A percentile compares a stretch with the other conserved stretches of the same genome.
These are phyloP conservation scores for Fusarium bactridioides DNA, from an alignment of 2,329 filamentous ascomycete genomes.

Conservation along the genomic window DNA sequence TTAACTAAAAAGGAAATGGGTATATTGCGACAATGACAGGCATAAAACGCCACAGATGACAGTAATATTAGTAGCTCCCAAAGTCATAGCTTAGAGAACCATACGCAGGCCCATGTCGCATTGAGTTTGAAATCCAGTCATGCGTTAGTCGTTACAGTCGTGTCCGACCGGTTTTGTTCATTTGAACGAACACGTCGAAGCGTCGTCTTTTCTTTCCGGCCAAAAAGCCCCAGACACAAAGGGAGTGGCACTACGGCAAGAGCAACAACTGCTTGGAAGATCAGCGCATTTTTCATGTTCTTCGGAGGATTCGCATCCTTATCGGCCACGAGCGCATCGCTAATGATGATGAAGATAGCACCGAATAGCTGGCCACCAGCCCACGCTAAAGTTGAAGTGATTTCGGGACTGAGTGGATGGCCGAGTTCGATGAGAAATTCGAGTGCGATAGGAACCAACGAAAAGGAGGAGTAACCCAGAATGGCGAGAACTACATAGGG, in stretches of 20 bases:
- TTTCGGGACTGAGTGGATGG: conserved; percentile 85
- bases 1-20: conserved; percentile 25
- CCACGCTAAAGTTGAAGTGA: conserved; percentile 87
- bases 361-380: conserved; percentile 85
- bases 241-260: conserved; percentile 71
- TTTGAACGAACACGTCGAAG: conserved; percentile 61
- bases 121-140: conserved; percentile 1
- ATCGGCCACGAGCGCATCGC: conserved; percentile 74
- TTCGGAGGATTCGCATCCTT: conserved; percentile 63
- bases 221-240: conserved; percentile 74
- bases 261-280: conserved; percentile 81
- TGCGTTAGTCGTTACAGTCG: conserved; percentile 27
- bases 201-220: conserved; percentile 59
- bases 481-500: conserved; percentile 79
- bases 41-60: conserved; percentile 5
- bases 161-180: conserved; percentile 36
- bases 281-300: conserved; percentile 77
- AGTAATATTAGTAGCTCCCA: conserved; percentile 9
- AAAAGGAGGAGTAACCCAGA: conserved; percentile 82
- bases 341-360: conserved; percentile 82
- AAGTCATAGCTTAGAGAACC: not conserved
- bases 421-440: conserved; percentile 90
- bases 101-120: not conserved
- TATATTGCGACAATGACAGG: conserved; percentile 37
- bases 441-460: conserved; percentile 81